phyloP scores from a whole-genome alignment of 129 eudicot genomes.

The Lonicera japonica region DNA sequence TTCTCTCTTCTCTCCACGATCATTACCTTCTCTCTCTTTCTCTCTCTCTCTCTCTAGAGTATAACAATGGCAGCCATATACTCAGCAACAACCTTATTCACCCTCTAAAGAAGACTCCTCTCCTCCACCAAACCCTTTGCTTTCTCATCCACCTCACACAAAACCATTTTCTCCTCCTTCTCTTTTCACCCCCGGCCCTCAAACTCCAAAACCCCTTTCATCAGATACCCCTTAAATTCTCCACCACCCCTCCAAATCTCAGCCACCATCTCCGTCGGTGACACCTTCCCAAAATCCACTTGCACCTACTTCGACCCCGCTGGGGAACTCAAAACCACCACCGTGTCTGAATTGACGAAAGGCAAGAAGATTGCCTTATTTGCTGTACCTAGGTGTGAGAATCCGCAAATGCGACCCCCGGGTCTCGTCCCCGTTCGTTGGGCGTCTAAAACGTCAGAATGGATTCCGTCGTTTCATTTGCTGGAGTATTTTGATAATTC shows the following conservation, averaged over 20 bases:
- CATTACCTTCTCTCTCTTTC: too few species aligned
- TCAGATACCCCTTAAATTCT: conserved; percentile 16
- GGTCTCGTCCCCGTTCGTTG: too few species aligned
- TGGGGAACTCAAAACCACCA: conserved; percentile 35
- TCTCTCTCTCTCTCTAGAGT: not conserved
- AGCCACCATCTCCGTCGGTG: conserved; percentile 47
- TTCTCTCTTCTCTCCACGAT: too few species aligned
- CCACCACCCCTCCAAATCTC: conserved; percentile 29
- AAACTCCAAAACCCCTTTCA: conserved; percentile 17
- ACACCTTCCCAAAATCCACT: conserved; percentile 38
- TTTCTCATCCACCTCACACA: too few species aligned
- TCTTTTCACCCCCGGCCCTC: conserved; percentile 1
- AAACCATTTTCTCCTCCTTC: too few species aligned
- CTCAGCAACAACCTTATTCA: conserved; percentile 27
- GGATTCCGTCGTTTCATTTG: too few species aligned
- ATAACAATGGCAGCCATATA: conserved; percentile 22
- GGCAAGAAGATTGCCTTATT: conserved; percentile 43
- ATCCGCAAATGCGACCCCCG: too few species aligned
- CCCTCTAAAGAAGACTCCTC: conserved; percentile 22
- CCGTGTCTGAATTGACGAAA: conserved; percentile 25
- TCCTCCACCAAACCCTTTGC: conserved; percentile 13
- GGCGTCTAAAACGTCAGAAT: too few species aligned
- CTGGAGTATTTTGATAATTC: too few species aligned
- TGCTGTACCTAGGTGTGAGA: too few species aligned
- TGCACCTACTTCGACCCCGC: conserved; percentile 41